Evolutionary conservation across 257 asterid genomes (phyloP), one percentile per base, ranked within the genome.

Genomic region (Fraxinus cuspidata): DNA sequence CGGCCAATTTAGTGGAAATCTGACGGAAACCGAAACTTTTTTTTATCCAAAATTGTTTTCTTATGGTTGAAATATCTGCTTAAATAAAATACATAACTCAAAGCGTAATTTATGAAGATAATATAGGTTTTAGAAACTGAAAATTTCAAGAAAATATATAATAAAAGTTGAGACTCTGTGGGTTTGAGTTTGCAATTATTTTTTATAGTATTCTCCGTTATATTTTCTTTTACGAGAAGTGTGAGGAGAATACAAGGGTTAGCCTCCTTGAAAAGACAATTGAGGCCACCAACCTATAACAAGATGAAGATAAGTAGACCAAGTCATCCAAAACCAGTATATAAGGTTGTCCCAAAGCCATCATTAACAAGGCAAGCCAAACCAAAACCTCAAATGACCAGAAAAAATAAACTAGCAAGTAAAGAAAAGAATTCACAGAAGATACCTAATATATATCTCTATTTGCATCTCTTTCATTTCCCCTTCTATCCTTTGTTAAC

Each of bases 371-470:
- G 83, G 74, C 81, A 83, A 25, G 69, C 83, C 71, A 82, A 67
- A 79, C 58, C 63, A 27, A 81, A 83, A 71, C 81, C 70, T 75
- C 80, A 13, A 56, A 28, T 13, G 44, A 40, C 79, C 75, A 71
- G 65, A 79, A 58, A 71, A 76, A 75, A 74, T 23, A 21, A 73
- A 56, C 88, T 77, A 86, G 73, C 90, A 86, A 80, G 90, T 68
- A 75, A 86, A 86, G 90, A 84, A 86, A 86, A 79, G 87, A 79
- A 86, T 86, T 82, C 78, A 68, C 77, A 7, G 5, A 38, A 72
- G 21, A 60, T 27, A 70, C 68, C 21, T 35, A 32, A 83, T 84
- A 82, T 87, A 87, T 76, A 83, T 71, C 28, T 74, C 75, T n/a
- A 81, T 28, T 74, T 21, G 51, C 56, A 40, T 71, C 75, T 88